These are phyloP conservation scores for Claviceps purpurea DNA, from an alignment of 2,329 filamentous ascomycete species.

Conservation along the genomic window DNA sequence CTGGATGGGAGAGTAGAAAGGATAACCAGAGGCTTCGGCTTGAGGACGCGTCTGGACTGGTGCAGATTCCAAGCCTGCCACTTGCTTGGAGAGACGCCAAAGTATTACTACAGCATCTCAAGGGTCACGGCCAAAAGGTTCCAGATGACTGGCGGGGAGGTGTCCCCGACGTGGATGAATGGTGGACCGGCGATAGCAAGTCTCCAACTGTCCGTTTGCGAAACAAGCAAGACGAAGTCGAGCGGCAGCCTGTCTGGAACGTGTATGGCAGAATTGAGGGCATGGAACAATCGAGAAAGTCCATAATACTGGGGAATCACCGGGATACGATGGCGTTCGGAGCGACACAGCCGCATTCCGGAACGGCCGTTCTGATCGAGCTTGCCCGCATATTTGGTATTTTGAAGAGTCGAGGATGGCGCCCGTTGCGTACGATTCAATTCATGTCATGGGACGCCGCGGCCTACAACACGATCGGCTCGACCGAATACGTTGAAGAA, in stretches of 20 bases:
- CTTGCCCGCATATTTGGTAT: conserved; percentile 74
- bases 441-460: conserved; percentile 95
- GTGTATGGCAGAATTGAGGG: conserved; percentile 74
- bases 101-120: conserved; percentile 58
- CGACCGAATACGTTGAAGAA: conserved; percentile 87
- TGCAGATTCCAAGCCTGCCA: conserved; percentile 79
- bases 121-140: conserved; percentile 58
- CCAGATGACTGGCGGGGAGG: conserved; percentile 63
- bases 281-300: conserved; percentile 71
- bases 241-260: conserved; percentile 81
- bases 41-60: conserved; percentile 58
- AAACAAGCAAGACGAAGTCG: conserved; percentile 76
- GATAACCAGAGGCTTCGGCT: conserved; percentile 52
- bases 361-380: conserved; percentile 85
- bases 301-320: conserved; percentile 82
- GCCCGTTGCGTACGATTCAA: conserved; percentile 83
- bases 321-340: conserved; percentile 89
- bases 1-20: conserved; percentile 65
- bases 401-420: conserved; percentile 66
- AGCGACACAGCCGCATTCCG: conserved; percentile 71
- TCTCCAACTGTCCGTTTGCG: conserved; percentile 69
- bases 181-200: conserved; percentile 69
- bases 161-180: conserved; percentile 60
- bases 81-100: conserved; percentile 84
- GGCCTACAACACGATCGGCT: conserved; percentile 87